These are phyloP conservation scores for Saccharomyces pastorianus DNA, from an alignment of 1,139 yeast species.

Conservation along the genomic window DNA sequence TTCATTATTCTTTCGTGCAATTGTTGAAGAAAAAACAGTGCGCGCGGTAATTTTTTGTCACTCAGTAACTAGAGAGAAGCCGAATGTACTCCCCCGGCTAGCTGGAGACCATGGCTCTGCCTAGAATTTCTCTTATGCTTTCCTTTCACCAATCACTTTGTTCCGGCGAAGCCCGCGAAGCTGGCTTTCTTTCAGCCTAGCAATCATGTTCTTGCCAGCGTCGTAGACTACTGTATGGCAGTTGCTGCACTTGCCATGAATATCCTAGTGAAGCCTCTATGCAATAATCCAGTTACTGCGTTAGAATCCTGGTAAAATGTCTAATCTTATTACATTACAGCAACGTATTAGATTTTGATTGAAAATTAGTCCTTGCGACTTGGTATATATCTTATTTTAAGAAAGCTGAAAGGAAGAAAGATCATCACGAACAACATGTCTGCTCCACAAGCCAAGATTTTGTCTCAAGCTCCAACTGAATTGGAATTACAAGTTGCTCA, in stretches of 20 bases:
- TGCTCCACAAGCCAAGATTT: slow-evolving; percentile 48
- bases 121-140: not conserved
- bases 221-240: not conserved
- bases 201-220: slow-evolving; percentile 1
- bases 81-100: not conserved
- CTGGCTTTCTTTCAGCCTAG: not conserved
- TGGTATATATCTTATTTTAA: not conserved
- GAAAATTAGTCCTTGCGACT: not conserved
- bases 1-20: too few species aligned
- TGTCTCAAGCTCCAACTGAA: slow-evolving; percentile 88
- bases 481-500: slow-evolving; percentile 99
- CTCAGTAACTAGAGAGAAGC: not conserved
- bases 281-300: not conserved
- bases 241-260: not conserved
- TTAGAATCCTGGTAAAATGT: not conserved
- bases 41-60: not conserved
- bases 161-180: not conserved
- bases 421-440: slow-evolving; percentile 3
- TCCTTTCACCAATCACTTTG: not conserved
- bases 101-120: not conserved
- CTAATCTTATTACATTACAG: not conserved
- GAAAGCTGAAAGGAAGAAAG: not conserved
- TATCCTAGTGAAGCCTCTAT: not conserved
- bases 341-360: not conserved
- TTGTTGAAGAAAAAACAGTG: not conserved